These are phyloP conservation scores for Rhodotorula sp. DNA, from an alignment of 1,284 basidiomycete species.

Conservation along the genomic window DNA sequence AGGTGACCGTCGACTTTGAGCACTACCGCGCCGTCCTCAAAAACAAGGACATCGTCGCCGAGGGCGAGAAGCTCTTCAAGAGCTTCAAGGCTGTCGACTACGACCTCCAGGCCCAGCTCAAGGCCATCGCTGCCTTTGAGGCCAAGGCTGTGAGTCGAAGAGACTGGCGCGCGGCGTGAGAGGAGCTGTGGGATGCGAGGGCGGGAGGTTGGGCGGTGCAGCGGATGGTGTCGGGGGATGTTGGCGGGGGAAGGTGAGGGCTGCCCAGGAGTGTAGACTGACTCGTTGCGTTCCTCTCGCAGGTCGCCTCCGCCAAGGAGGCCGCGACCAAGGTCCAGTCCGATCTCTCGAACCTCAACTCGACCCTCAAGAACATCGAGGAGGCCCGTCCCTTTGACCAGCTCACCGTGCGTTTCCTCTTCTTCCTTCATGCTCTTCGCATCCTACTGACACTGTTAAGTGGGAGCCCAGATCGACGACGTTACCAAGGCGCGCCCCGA, in stretches of 20 bases:
- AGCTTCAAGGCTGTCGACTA: conserved; percentile 97
- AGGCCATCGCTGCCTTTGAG: conserved; percentile 97
- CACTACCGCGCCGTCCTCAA: conserved; percentile 89
- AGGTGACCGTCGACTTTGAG: conserved; percentile 64
- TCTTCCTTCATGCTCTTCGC: background rate
- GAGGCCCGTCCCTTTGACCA: conserved; percentile 97
- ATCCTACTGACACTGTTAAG: background rate
- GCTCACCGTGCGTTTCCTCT: conserved; percentile 66
- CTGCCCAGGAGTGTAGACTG: background rate
- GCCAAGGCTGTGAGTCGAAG: conserved; percentile 77
- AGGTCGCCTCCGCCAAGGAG: conserved; percentile 89
- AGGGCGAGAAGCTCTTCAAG: conserved; percentile 84
- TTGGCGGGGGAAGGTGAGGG: background rate
- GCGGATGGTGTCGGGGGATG: background rate
- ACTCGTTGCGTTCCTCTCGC: background rate
- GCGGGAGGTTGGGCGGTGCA: background rate
- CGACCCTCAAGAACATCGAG: conserved; percentile 95
- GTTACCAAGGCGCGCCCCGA: conserved; percentile 90
- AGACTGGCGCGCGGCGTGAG: background rate
- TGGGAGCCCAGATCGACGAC: conserved; percentile 66
- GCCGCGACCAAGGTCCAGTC: conserved; percentile 87
- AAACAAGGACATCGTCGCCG: conserved; percentile 87
- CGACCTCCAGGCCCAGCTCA: conserved; percentile 85
- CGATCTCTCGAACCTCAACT: conserved; percentile 88
- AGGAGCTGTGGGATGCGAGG: background rate